A percentile compares a stretch with the other conserved stretches of the same genome.
These are phyloP conservation scores for Blastobotrys malaysiensis DNA, from an alignment of 1,139 yeast species.

Conservation along the genomic window DNA sequence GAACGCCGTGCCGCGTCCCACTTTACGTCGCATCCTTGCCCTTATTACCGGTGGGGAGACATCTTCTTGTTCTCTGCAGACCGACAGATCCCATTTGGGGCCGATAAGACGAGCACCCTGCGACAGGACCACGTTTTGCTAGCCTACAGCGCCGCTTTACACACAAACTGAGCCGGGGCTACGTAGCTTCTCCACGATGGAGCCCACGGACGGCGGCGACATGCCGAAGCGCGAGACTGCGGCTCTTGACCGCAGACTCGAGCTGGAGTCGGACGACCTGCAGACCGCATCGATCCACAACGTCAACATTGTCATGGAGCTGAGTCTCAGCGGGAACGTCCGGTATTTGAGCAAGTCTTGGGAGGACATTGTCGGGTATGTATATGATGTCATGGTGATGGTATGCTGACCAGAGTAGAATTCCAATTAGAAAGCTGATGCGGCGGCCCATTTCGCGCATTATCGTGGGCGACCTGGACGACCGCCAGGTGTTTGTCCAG, in stretches of 20 bases:
- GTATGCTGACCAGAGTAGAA: too few relatives aligned
- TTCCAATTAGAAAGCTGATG: slow-evolving; percentile 50
- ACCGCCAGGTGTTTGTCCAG: slow-evolving; percentile 59
- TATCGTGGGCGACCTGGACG: slow-evolving; percentile 62
- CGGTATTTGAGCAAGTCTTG: slow-evolving; percentile 69
- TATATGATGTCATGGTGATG: too few relatives aligned
- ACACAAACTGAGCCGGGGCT: background rate
- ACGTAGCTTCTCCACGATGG: background rate
- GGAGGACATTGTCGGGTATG: slow-evolving; percentile 55
- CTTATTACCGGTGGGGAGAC: background rate
- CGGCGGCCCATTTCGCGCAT: slow-evolving; percentile 58
- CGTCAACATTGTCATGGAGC: slow-evolving; percentile 80
- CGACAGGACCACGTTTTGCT: background rate
- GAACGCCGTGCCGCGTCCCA: background rate
- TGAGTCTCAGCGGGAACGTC: slow-evolving; percentile 75
- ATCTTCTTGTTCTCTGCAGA: background rate
- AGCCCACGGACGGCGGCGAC: background rate
- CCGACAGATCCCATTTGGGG: background rate
- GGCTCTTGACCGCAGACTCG: slow-evolving; percentile 5
- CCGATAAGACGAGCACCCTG: background rate
- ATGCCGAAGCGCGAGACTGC: background rate
- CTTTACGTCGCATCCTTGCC: background rate
- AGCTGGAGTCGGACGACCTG: slow-evolving; percentile 27
- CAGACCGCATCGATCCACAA: slow-evolving; percentile 55
- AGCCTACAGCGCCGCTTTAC: background rate